A percentile compares a stretch with the other conserved stretches of the same genome.
These are phyloP conservation scores for Aspergillus sp. DNA, from an alignment of 2,329 filamentous ascomycete species.

Conservation along the genomic window DNA sequence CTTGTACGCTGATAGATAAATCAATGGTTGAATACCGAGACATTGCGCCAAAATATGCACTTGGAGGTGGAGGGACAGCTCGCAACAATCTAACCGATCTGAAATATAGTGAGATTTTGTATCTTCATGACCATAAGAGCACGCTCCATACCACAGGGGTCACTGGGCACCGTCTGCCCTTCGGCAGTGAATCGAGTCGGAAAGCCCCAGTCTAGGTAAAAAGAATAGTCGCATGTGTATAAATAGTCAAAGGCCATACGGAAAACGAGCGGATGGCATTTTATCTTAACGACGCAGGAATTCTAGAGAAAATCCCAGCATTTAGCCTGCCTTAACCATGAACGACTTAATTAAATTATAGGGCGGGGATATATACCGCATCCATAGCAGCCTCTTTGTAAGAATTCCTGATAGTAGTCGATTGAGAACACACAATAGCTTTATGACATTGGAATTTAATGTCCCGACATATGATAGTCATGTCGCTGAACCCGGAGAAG, in stretches of 20 bases:
- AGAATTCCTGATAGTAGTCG: background rate
- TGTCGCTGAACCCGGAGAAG: background rate
- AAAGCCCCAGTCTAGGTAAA: background rate
- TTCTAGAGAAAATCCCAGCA: background rate
- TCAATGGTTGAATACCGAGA: background rate
- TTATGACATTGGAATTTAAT: conserved; percentile 5
- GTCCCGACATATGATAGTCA: background rate
- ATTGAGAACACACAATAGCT: conserved; percentile 7
- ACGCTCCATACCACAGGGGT: background rate
- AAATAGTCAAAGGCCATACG: conserved; percentile 1
- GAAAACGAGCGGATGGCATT: conserved; percentile 5
- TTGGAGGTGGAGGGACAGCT: conserved; percentile 5
- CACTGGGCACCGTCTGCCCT: conserved; percentile 1
- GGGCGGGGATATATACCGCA: background rate
- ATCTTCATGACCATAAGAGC: background rate
- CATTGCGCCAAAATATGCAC: background rate
- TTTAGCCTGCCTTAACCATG: background rate
- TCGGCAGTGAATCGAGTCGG: background rate
- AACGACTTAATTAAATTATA: background rate
- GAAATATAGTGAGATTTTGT: background rate
- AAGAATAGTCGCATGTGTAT: conserved; percentile 2
- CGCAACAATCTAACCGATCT: conserved; percentile 7
- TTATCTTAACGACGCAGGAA: background rate
- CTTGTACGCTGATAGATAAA: background rate
- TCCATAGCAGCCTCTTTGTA: background rate